These are phyloP conservation scores for Linnemannia hyalina DNA, from an alignment of 192 early-diverging fungal species.

Conservation along the genomic window DNA sequence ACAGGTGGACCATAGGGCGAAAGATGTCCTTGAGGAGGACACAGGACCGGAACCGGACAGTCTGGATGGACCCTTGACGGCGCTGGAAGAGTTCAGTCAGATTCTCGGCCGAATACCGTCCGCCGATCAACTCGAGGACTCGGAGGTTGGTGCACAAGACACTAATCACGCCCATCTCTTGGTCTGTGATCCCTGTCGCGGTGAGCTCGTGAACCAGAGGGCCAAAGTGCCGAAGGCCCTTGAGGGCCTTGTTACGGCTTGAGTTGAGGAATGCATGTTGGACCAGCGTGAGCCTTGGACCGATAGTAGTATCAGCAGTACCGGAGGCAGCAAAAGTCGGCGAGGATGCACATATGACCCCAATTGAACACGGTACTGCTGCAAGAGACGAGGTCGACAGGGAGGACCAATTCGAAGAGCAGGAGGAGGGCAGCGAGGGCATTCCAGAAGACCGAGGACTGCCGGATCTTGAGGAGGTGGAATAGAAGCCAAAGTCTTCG, in stretches of 20 bases:
- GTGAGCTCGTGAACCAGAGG: constrained; percentile 42
- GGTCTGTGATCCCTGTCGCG: constrained; percentile 51
- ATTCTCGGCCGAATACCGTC: constrained; percentile 40
- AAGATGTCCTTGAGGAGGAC: constrained; percentile 44
- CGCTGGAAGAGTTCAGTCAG: constrained; percentile 34
- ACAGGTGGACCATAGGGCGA: constrained; percentile 23
- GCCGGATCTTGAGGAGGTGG: background rate
- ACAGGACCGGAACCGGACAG: constrained; percentile 39
- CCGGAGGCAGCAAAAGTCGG: background rate
- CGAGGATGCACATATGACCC: constrained; percentile 3
- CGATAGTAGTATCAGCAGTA: background rate
- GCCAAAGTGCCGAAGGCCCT: constrained; percentile 34
- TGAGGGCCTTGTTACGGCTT: constrained; percentile 44
- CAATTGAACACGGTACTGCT: background rate
- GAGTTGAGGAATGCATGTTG: constrained; percentile 40
- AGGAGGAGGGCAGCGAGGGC: constrained; percentile 41
- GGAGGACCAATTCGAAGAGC: constrained; percentile 37
- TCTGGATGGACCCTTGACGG: constrained; percentile 34
- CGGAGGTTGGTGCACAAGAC: constrained; percentile 36
- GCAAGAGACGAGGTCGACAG: constrained; percentile 2
- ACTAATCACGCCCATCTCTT: constrained; percentile 37
- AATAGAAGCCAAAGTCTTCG: constrained; percentile 38
- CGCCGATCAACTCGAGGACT: constrained; percentile 46
- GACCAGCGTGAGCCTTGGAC: constrained; percentile 9
- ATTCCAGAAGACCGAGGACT: background rate